phyloP scores from a whole-genome alignment of 1,284 basidiomycete species.

The Boletus calvinii region DNA sequence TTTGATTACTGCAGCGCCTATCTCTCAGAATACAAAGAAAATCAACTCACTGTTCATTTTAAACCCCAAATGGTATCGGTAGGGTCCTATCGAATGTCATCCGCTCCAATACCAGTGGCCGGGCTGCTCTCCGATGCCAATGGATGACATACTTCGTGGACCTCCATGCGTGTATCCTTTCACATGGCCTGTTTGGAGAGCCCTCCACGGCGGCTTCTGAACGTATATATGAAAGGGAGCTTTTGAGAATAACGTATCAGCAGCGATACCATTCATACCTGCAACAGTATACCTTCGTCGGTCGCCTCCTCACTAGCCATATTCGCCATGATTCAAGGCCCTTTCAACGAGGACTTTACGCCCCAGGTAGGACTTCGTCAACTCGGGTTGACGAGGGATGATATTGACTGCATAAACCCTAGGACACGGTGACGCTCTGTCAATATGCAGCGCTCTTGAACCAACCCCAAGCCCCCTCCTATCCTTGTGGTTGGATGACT shows the following conservation, averaged over 20 bases:
- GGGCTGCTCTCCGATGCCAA: constrained; percentile 17
- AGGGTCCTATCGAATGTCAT: constrained; percentile 10
- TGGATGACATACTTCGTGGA: constrained; percentile 7
- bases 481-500: constrained; percentile 22
- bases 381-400: background rate
- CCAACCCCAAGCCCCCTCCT: constrained; percentile 5
- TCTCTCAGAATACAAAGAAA: constrained; percentile 12
- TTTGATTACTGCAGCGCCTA: constrained; percentile 2
- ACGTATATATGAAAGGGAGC: constrained; percentile 23
- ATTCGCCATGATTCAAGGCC: constrained; percentile 6
- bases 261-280: constrained; percentile 4
- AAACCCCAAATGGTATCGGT: constrained; percentile 5
- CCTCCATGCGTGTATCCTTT: constrained; percentile 20
- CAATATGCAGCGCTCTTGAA: background rate
- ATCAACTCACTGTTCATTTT: constrained; percentile 3
- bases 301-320: background rate
- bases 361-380: constrained; percentile 15
- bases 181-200: constrained; percentile 24
- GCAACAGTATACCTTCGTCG: background rate
- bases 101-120: constrained; percentile 17
- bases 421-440: constrained; percentile 14
- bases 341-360: constrained; percentile 17
- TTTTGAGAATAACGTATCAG: constrained; percentile 9
- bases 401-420: constrained; percentile 5
- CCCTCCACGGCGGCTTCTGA: constrained; percentile 19